These are phyloP conservation scores for Skeletonema costatum DNA, from an alignment of 108 stramenopile species.

Conservation along the genomic window DNA sequence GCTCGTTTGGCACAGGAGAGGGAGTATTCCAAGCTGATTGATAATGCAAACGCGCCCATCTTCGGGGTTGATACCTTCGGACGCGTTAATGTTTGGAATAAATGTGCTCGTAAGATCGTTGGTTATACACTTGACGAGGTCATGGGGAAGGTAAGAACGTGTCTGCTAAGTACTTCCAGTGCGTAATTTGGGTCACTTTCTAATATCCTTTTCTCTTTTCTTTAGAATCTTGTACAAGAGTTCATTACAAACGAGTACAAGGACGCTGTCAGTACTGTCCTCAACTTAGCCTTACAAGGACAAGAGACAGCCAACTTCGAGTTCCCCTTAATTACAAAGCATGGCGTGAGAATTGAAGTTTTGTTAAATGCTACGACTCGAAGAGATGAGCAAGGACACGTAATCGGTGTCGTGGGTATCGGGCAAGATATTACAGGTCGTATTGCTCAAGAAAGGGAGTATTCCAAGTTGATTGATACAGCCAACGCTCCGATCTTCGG, in stretches of 20 bases:
- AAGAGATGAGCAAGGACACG: too few relatives aligned
- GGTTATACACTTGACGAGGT: slow-evolving; percentile 30
- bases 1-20: slow-evolving; percentile 53
- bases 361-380: slow-evolving; percentile 56
- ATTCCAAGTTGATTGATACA: too few relatives aligned
- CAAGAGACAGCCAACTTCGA: slow-evolving; percentile 59
- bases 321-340: slow-evolving; percentile 54
- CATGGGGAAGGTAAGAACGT: slow-evolving; percentile 27
- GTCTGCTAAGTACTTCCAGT: slow-evolving; percentile 37
- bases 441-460: too few relatives aligned
- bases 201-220: background rate
- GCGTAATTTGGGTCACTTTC: slow-evolving; percentile 40
- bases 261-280: slow-evolving; percentile 44
- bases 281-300: slow-evolving; percentile 20
- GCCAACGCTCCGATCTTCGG: too few relatives aligned
- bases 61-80: slow-evolving; percentile 80
- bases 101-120: slow-evolving; percentile 31
- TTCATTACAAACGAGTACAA: slow-evolving; percentile 62
- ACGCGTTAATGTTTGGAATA: slow-evolving; percentile 72
- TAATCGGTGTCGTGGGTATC: too few relatives aligned
- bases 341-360: slow-evolving; percentile 39
- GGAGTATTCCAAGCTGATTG: slow-evolving; percentile 74
- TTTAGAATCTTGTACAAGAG: slow-evolving; percentile 60
- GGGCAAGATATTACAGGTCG: too few relatives aligned
- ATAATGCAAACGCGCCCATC: slow-evolving; percentile 82